Conservation (phyloP, 2,329 filamentous ascomycete species). For the Pestalotiopsis fici region DNA sequence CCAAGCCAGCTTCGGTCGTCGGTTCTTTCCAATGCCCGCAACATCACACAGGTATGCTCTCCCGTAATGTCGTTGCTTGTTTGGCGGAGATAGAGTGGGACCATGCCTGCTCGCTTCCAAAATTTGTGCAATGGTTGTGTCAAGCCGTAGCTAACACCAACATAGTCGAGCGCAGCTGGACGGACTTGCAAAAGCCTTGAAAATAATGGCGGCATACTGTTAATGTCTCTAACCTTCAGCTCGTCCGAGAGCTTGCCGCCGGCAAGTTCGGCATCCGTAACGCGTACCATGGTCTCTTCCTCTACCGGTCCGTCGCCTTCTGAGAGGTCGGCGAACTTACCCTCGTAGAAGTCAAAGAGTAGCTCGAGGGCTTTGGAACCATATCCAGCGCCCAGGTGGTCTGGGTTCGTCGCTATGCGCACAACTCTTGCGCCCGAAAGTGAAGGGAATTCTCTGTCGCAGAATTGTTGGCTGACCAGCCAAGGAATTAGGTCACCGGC, state of each 20-base stretch:
- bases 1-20: conserved; percentile 84
- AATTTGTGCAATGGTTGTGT: conserved; percentile 89
- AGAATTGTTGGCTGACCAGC: conserved; percentile 97
- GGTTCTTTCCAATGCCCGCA: conserved; percentile 71
- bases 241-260: conserved; percentile 78
- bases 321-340: conserved; percentile 82
- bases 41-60: conserved; percentile 97
- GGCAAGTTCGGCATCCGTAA: conserved; percentile 81
- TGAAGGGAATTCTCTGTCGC: conserved; percentile 93
- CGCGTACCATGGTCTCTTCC: conserved; percentile 70
- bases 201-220: conserved; percentile 91
- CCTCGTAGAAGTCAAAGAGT: conserved; percentile 90
- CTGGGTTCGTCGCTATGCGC: conserved; percentile 93
- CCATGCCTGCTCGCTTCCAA: conserved; percentile 88
- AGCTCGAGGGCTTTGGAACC: conserved; percentile 86
- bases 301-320: conserved; percentile 63
- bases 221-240: conserved; percentile 86
- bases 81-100: conserved; percentile 90
- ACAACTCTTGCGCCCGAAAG: conserved; percentile 91
- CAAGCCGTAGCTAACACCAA: conserved; percentile 94
- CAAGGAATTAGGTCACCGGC: conserved; percentile 89
- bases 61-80: conserved; percentile 95
- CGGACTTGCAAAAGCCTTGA: conserved; percentile 82
- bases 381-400: conserved; percentile 91
- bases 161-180: conserved; percentile 81